phyloP scores from a whole-genome alignment of 345 rosid genomes.

The Citrus inodora region DNA sequence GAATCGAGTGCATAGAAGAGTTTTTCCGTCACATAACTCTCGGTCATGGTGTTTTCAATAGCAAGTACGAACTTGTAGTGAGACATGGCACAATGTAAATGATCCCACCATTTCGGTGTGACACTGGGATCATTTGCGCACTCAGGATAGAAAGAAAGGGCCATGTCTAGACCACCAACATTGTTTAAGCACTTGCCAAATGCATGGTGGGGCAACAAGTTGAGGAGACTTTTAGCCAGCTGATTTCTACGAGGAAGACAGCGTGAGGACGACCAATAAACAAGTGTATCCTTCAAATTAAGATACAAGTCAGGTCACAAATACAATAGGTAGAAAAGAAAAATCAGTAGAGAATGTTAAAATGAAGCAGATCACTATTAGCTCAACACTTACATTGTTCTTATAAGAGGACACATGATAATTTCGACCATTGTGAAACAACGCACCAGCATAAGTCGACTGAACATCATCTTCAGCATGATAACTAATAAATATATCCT shows the following conservation, averaged over 20 bases:
- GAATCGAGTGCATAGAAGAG: conserved; percentile 86
- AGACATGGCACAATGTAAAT: conserved; percentile 93
- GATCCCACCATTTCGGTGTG: conserved; percentile 82
- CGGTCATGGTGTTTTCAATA: conserved; percentile 77
- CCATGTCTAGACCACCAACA: conserved; percentile 69
- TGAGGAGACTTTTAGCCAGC: conserved; percentile 61
- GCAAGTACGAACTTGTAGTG: conserved; percentile 93
- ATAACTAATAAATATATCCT: conserved; percentile 87
- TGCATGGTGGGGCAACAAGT: conserved; percentile 74
- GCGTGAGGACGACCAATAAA: conserved; percentile 95
- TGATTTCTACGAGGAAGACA: conserved; percentile 71
- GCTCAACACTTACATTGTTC: conserved; percentile 52
- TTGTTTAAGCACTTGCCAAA: conserved; percentile 95
- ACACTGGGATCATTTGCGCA: conserved; percentile 45
- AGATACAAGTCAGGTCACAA: background rate
- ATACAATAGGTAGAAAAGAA: background rate
- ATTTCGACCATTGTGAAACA: conserved; percentile 85
- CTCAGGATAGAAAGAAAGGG: conserved; percentile 69
- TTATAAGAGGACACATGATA: conserved; percentile 62
- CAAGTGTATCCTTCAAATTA: conserved; percentile 52
- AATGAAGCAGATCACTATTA: background rate
- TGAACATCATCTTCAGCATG: conserved; percentile 86
- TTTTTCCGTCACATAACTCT: conserved; percentile 92
- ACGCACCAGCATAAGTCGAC: conserved; percentile 86
- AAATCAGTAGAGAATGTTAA: background rate